phyloP scores from a whole-genome alignment of 495 filamentous ascomycete species.

The Annulohypoxylon stygium region DNA sequence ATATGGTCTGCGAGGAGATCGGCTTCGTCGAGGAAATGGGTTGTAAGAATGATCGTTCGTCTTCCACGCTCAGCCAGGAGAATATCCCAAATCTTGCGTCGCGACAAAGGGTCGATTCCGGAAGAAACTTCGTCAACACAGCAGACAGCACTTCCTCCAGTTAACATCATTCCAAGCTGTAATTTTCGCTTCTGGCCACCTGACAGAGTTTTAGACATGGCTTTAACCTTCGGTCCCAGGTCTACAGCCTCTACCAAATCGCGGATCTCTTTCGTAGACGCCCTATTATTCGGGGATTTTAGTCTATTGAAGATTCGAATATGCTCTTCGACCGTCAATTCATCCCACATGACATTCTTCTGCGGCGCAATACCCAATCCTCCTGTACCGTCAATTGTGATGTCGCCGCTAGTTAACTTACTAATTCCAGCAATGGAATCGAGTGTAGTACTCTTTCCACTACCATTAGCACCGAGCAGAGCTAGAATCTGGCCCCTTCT shows the following conservation, averaged over 20 bases:
- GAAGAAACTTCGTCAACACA: slow-evolving; percentile 90
- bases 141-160: slow-evolving; percentile 84
- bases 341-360: slow-evolving; percentile 91
- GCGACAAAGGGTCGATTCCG: slow-evolving; percentile 83
- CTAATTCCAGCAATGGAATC: slow-evolving; percentile 86
- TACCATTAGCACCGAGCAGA: slow-evolving; percentile 86
- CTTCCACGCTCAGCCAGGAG: slow-evolving; percentile 81
- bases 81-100: slow-evolving; percentile 92
- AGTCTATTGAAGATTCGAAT: slow-evolving; percentile 81
- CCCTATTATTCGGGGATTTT: slow-evolving; percentile 69
- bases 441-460: slow-evolving; percentile 88
- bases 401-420: slow-evolving; percentile 75
- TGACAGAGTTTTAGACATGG: slow-evolving; percentile 76
- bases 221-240: slow-evolving; percentile 74
- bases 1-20: slow-evolving; percentile 83
- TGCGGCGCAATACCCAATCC: slow-evolving; percentile 89
- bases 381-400: slow-evolving; percentile 77
- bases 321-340: slow-evolving; percentile 85
- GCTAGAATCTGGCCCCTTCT: slow-evolving; percentile 83
- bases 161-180: slow-evolving; percentile 95
- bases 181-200: slow-evolving; percentile 91
- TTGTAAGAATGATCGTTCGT: slow-evolving; percentile 85
- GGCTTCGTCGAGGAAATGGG: slow-evolving; percentile 85
- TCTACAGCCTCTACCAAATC: slow-evolving; percentile 76
- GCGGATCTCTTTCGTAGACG: slow-evolving; percentile 66